Evolutionary conservation across 2,329 filamentous ascomycete genomes (phyloP).

Genomic region (Xylariaceae sp.): DNA sequence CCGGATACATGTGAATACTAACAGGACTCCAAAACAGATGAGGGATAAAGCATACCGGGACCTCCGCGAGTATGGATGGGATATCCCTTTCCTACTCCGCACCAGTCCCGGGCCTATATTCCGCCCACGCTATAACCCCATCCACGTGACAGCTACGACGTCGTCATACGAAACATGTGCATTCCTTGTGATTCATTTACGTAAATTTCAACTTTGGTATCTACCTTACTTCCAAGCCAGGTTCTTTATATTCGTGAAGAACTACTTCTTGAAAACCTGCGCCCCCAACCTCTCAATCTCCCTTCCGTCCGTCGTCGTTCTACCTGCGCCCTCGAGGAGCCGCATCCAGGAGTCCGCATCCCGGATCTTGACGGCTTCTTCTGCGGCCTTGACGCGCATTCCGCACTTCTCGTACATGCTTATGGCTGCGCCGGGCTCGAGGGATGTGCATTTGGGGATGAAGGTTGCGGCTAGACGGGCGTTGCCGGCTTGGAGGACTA

Average conservation of each 20-base stretch:
- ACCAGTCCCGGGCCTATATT: too few relatives aligned
- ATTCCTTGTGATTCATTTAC: too few relatives aligned
- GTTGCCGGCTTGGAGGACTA: constrained; percentile 83
- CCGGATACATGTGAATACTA: too few relatives aligned
- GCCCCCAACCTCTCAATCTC: constrained; percentile 80
- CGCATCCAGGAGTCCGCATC: constrained; percentile 70
- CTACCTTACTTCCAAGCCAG: too few relatives aligned
- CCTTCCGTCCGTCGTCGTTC: constrained; percentile 57
- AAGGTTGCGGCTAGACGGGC: constrained; percentile 78
- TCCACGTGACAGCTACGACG: too few relatives aligned
- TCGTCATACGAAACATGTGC: too few relatives aligned
- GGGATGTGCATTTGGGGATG: constrained; percentile 75
- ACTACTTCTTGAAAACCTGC: constrained; percentile 48
- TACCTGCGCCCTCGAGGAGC: constrained; percentile 67
- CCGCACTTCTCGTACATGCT: constrained; percentile 97
- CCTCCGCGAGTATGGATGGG: too few relatives aligned
- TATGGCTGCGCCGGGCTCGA: constrained; percentile 65
- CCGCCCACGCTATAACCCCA: too few relatives aligned
- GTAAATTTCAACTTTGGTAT: too few relatives aligned
- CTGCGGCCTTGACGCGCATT: constrained; percentile 78
- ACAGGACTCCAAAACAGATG: too few relatives aligned
- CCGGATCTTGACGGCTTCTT: constrained; percentile 81
- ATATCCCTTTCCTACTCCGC: too few relatives aligned
- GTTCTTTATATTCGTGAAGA: background rate
- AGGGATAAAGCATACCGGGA: too few relatives aligned